Conservation (phyloP, 805 yeast genomes). For the Dipodascopsis tothii region DNA sequence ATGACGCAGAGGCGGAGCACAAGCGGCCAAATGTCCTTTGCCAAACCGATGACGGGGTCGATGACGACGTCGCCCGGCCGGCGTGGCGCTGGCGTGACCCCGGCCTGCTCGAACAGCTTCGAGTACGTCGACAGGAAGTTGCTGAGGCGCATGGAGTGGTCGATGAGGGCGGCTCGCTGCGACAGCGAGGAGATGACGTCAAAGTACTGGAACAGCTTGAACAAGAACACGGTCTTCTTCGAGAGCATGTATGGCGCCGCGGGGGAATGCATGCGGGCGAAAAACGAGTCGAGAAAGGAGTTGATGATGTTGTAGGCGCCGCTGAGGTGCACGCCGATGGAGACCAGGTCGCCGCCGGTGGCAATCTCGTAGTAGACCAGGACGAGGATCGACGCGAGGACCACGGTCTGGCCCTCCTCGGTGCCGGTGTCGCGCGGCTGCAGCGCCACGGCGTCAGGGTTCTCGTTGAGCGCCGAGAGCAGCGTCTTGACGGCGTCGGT, state of each 20-base stretch:
- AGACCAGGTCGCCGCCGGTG: conserved; percentile 17
- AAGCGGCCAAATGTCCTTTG: conserved; percentile 20
- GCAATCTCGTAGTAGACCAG: conserved; percentile 22
- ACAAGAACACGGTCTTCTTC: conserved; percentile 15
- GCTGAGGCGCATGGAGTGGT: conserved; percentile 14
- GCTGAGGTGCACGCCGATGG: conserved; percentile 16
- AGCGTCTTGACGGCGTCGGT: conserved; percentile 17
- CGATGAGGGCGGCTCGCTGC: conserved; percentile 9
- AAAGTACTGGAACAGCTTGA: conserved; percentile 21
- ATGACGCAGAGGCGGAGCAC: conserved; percentile 19
- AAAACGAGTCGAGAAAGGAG: conserved; percentile 14
- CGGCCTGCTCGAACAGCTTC: conserved; percentile 2
- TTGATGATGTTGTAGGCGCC: conserved; percentile 22
- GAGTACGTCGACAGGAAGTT: conserved; percentile 17
- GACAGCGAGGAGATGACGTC: conserved; percentile 21
- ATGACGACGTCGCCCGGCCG: conserved; percentile 9
- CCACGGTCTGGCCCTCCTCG: conserved; percentile 17
- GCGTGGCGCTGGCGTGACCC: too few species aligned
- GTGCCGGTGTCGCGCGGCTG: too few species aligned
- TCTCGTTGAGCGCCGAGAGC: conserved; percentile 1
- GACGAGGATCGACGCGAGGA: conserved; percentile 15
- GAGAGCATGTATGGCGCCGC: conserved; percentile 6
- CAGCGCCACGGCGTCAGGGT: too few species aligned
- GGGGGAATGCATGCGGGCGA: conserved; percentile 8
- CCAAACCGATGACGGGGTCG: conserved; percentile 22